Conservation (phyloP, 1,139 yeast species). For the Hemisphaericaspora subhashii region DNA sequence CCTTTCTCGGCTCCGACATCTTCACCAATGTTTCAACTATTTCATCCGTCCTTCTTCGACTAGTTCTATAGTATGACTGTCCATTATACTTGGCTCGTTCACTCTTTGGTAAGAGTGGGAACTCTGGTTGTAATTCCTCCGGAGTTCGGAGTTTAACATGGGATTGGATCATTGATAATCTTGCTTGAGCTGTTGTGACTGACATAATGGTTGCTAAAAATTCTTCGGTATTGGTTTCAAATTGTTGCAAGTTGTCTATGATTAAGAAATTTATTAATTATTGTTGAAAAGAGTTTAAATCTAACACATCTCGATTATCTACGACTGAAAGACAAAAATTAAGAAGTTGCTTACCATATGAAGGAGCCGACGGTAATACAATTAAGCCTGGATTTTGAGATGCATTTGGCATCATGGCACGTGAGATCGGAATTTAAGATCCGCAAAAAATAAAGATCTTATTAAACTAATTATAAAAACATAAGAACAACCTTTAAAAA, state of each 20-base stretch:
- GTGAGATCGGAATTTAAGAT: slow-evolving; percentile 7
- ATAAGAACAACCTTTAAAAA: background rate
- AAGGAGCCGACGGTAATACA: no score
- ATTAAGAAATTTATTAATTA: no score
- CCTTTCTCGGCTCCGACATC: background rate
- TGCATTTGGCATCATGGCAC: slow-evolving; percentile 15
- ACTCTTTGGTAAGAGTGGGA: slow-evolving; percentile 18
- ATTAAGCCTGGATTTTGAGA: no score
- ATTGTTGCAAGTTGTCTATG: background rate
- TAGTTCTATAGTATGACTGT: slow-evolving; percentile 6
- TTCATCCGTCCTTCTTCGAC: background rate
- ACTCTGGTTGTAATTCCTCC: slow-evolving; percentile 15
- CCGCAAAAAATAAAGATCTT: background rate
- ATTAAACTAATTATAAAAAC: background rate
- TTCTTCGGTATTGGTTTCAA: no score
- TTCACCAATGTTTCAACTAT: background rate
- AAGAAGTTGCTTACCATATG: no score
- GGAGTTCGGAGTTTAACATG: slow-evolving; percentile 16
- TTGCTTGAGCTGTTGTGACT: slow-evolving; percentile 12
- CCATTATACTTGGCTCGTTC: slow-evolving; percentile 18
- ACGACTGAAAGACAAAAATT: no score
- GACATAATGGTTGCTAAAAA: slow-evolving; percentile 1
- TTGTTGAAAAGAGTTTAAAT: no score
- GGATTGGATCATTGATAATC: slow-evolving; percentile 22
- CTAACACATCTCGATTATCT: no score